Evolutionary conservation across 1,139 yeast species (phyloP), one percentile per base, ranked within the genome.

Genomic region (Blastobotrys petasosporus): DNA sequence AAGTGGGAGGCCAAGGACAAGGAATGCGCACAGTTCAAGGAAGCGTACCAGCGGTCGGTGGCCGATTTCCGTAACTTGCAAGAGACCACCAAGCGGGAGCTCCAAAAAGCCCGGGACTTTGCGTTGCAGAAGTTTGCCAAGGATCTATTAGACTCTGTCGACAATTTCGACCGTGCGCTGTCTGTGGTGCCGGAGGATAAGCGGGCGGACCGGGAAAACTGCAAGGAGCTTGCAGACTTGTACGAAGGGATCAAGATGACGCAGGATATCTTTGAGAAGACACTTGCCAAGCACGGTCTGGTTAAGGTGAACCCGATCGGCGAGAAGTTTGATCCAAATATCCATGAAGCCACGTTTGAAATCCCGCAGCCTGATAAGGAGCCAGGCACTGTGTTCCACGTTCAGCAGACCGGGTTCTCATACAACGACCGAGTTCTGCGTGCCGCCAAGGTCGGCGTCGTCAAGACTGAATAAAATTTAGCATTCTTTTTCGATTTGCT

Each of bases 401-500:
- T 88, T 47, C 96, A 90, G 70, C 96, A 85, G 68, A 77, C 83
- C 23, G 97, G 97, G 41, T 90, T 82, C 71, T 79, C 84, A 50
- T 76, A 87, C 62, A 88, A 88, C 68, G 80, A 84, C 56, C 78
- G 97, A 65, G 95, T 88, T 39, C 76, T 90, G 63, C 81, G 97
- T 69, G 95, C 97, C 36, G 96, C 97, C 52, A 90, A 90, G 74
- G 97, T 90, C 57, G 97, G 97, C 58, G 79, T 90, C 62, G 97
- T 88, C 56, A 85, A 84, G 71, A 80, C 63, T 13, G 44, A 37
- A 33, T 29, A 44, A 34, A 30, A 9, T 15, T 20, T 20, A 20
- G 25, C 25, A 20, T 20, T 20, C 25, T 7, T 20, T 4, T 12
- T 7, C 9, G 12, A 13, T 8, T 31, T 29, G 31, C 31, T 8